Conservation (phyloP, 345 rosid species). For the Rhodomyrtus tomentosa region DNA sequence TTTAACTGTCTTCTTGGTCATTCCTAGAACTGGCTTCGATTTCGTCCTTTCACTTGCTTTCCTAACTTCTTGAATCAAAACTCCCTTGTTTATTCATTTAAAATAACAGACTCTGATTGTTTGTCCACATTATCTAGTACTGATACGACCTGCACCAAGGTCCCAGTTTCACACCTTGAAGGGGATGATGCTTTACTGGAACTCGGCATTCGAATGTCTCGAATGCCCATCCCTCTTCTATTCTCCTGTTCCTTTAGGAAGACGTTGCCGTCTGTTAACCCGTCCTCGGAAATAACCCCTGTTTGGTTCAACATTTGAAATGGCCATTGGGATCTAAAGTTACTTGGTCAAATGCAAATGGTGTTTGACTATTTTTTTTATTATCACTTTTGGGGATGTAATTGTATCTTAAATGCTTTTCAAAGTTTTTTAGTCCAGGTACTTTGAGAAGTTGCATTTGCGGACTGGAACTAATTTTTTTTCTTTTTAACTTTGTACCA, state of each 20-base stretch:
- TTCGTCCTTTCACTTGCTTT: not conserved
- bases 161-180: not conserved
- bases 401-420: too few relatives aligned
- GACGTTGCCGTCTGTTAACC: accelerated
- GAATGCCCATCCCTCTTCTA: not conserved
- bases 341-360: too few relatives aligned
- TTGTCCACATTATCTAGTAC: not conserved
- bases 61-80: not conserved
- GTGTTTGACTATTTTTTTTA: too few relatives aligned
- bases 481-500: too few relatives aligned
- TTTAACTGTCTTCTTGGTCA: not conserved
- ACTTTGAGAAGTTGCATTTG: too few relatives aligned
- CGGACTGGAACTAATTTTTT: too few relatives aligned
- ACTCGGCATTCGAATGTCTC: not conserved
- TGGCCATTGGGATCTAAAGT: too few relatives aligned
- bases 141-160: not conserved
- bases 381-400: too few relatives aligned
- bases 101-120: not conserved
- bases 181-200: not conserved
- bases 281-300: not conserved
- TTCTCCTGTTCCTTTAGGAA: not conserved
- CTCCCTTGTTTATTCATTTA: not conserved
- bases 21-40: not conserved
- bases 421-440: too few relatives aligned
- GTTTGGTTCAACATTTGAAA: too few relatives aligned